These are phyloP conservation scores for Mallotus nudiflorus DNA, from an alignment of 345 rosid species.

Conservation along the genomic window DNA sequence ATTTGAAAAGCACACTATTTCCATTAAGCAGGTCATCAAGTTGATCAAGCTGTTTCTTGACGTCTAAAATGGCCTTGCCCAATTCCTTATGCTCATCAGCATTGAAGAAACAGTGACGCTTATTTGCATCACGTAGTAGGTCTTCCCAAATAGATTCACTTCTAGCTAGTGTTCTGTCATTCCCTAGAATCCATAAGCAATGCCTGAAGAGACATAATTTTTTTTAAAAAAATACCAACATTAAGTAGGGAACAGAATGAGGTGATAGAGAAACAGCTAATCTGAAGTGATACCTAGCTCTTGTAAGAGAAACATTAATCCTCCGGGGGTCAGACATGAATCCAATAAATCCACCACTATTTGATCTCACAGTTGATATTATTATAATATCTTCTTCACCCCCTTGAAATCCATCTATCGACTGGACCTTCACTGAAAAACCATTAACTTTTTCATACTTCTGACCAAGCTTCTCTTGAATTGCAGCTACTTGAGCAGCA, in stretches of 20 bases:
- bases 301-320: constrained; percentile 22
- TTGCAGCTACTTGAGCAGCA: constrained; percentile 15
- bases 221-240: too few relatives aligned
- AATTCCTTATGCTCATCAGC: constrained; percentile 41
- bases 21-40: constrained; percentile 41
- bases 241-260: not conserved
- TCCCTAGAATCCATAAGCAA: constrained; percentile 56
- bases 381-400: constrained; percentile 21
- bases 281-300: constrained; percentile 21
- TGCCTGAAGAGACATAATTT: constrained; percentile 32
- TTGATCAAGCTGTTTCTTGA: constrained; percentile 41
- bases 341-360: constrained; percentile 12
- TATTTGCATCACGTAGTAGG: constrained; percentile 38
- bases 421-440: constrained; percentile 21
- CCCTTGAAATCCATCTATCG: constrained; percentile 22
- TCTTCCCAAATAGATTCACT: constrained; percentile 42
- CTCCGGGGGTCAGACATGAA: constrained; percentile 18
- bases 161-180: constrained; percentile 34
- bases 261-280: not conserved
- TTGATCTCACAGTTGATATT: constrained; percentile 25
- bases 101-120: constrained; percentile 40
- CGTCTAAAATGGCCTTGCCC: constrained; percentile 32
- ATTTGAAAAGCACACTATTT: constrained; percentile 35
- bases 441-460: constrained; percentile 6
- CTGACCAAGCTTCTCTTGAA: constrained; percentile 4